phyloP scores from a whole-genome alignment of 495 filamentous ascomycete genomes.

The Xeromyces bisporus region DNA sequence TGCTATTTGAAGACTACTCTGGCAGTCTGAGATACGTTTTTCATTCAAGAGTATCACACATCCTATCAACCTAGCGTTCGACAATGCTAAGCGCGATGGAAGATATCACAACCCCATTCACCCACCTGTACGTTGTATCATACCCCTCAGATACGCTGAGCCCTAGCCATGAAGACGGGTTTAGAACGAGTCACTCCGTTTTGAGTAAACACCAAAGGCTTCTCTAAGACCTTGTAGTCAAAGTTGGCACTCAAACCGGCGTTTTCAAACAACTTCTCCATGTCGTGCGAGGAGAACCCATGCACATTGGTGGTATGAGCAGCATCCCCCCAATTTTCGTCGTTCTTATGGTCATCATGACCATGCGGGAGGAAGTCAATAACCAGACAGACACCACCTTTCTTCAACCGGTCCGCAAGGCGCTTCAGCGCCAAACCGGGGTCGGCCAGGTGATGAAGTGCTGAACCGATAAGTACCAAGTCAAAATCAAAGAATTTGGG shows the following conservation, averaged over 20 bases:
- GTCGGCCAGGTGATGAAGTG: conserved; percentile 57
- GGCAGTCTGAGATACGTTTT: too few relatives aligned
- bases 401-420: conserved; percentile 40
- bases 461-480: conserved; percentile 44
- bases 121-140: too few relatives aligned
- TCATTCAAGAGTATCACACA: too few relatives aligned
- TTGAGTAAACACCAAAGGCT: conserved; percentile 14
- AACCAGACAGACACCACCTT: conserved; percentile 46
- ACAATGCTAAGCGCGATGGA: neutral
- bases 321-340: conserved; percentile 14
- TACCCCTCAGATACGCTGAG: conserved; percentile 9
- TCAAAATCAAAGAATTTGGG: conserved; percentile 44
- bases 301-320: conserved; percentile 35
- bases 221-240: conserved; percentile 16
- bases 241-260: conserved; percentile 34
- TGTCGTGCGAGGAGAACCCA: conserved; percentile 37
- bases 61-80: too few relatives aligned
- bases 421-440: conserved; percentile 36
- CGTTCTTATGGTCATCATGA: conserved; percentile 11
- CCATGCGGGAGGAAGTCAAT: conserved; percentile 40
- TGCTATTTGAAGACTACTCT: too few relatives aligned
- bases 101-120: too few relatives aligned
- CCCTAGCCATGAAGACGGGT: conserved; percentile 23
- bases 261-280: conserved; percentile 32
- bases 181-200: conserved; percentile 11